Evolutionary conservation across 441 rosid genomes (phyloP), one percentile per base, ranked within the genome.

Genomic region (Euphorbia corollata): DNA sequence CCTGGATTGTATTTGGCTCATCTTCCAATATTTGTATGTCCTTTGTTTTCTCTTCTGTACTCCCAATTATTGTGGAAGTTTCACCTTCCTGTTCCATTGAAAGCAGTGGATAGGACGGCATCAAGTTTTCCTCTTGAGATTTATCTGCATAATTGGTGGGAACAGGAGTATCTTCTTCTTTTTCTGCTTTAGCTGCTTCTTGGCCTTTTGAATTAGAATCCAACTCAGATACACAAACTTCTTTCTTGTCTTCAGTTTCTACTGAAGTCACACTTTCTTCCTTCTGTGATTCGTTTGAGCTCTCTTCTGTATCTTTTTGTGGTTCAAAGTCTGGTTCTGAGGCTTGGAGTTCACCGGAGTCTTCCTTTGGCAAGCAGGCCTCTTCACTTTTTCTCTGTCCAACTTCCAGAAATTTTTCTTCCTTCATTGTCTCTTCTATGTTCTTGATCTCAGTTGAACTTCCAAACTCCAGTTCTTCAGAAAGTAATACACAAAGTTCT

Each of bases 101-200:
- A 67, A 67, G 72, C 22, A 71, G 58, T 48, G 59, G 45, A 38
- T 68, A 16, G 61, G 51, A n/a, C 48, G 68, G 19, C 63, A 56
- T 62, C 56, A 63, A 56, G 38, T 63, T 55, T 10, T 67, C 71
- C 64, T 36, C 71, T 66, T 74, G 70, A 56, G 73, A 43, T 63
- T 69, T 74, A 67, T 75, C 75, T 54, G 63, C 73, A 41, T 63
- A 59, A 53, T 68, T 74, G 69, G 34, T 68, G 64, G 79, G 71
- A 39, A 18, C 56, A 54, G 13, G 64, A 18, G 66, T 68, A 71
- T 38, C 41, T 47, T 47, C 51, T 45, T 10, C 50, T 45, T 10
- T 13, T 53, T 64, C 69, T 13, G 67, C 75, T 51, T 58, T 65
- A 11, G 16, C 58, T 54, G 12, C 69, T 71, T 62, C 68, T 2